Evolutionary conservation across 148 eudicot species (phyloP), one percentile per base, ranked within the genome.

Genomic region (Heliosperma pusillum): DNA sequence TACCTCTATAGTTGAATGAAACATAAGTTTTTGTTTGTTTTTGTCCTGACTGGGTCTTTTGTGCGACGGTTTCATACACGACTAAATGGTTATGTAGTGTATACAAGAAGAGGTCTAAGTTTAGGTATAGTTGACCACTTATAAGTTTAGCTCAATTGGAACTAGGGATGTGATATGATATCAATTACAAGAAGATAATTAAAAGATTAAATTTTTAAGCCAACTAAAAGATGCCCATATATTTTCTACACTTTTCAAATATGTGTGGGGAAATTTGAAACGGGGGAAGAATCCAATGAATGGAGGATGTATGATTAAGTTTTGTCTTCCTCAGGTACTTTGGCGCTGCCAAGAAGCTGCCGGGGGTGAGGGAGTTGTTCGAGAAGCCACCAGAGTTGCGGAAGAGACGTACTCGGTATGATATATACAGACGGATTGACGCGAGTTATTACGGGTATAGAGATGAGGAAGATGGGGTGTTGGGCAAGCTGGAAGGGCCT

Each of bases 321-420:
- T 50, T 50, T 50, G 55, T 50, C 17, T 50, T 50, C 55, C 12
- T 50, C 16, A 50, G 55, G 75, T 93, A 93, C 72, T 93, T 93
- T n/a, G 98, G 98, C 5, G 98, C 97, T 0, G 94, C 97, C 1
- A 93, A 91, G 84, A 91, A 91, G 90, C 65, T 93, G 20, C 97
- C 98, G 0, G 98, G 98, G 16, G 98, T 93, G 3, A 80, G 78
- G 77, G 98, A 91, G 62, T 57, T 91, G 84, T 93, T 93, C 20
- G 97, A 93, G 79, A 93, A 93, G 88, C 97, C 97, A 3, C 98
- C 97, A 0, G 98, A 93, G 82, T 73, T 93, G 79, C 45, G 97
- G 44, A 93, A 91, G 82, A 77, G 98, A 65, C 79, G 97, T 40
- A 93, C 94, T n/a, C 81, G 98, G 78, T 93, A 93, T 68, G 95